A percentile compares a stretch with the other conserved stretches of the same genome.
phyloP scores from a whole-genome alignment of 768 basidiomycete species.

The Kwoniella botswanensis region DNA sequence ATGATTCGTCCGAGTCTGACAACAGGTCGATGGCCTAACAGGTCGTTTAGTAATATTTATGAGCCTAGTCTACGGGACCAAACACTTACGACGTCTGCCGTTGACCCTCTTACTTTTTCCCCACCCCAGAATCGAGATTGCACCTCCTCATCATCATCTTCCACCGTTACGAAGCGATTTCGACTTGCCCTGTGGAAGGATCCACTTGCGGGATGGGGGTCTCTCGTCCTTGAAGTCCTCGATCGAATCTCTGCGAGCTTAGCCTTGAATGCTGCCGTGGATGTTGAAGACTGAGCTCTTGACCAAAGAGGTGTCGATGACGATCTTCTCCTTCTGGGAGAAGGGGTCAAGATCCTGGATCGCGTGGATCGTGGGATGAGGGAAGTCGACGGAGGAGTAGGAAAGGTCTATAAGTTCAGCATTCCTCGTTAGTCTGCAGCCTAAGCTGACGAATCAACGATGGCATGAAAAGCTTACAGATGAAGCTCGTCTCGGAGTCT shows the following conservation, averaged over 20 bases:
- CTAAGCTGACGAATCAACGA: no score
- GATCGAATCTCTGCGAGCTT: not conserved
- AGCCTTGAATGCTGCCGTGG: not conserved
- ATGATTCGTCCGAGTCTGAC: not conserved
- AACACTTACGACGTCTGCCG: not conserved
- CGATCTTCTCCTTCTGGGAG: not conserved
- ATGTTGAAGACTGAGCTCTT: not conserved
- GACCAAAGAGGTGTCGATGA: not conserved
- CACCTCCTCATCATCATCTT: not conserved
- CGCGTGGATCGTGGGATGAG: not conserved
- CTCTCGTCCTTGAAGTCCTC: not conserved
- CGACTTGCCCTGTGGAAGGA: not conserved
- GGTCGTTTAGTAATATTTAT: not conserved
- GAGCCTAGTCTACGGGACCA: no score
- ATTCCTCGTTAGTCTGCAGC: not conserved
- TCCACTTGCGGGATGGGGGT: no score
- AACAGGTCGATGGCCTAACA: constrained; percentile 2
- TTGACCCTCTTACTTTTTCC: not conserved
- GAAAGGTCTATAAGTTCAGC: not conserved
- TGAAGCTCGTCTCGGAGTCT: constrained; percentile 1
- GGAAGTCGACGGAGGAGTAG: not conserved
- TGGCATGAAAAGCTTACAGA: not conserved
- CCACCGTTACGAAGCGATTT: not conserved
- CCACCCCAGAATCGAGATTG: constrained; percentile 1
- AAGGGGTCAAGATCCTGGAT: not conserved